Conservation (phyloP, 1,284 basidiomycete genomes). For the Sporisorium iseilematis-ciliati region DNA sequence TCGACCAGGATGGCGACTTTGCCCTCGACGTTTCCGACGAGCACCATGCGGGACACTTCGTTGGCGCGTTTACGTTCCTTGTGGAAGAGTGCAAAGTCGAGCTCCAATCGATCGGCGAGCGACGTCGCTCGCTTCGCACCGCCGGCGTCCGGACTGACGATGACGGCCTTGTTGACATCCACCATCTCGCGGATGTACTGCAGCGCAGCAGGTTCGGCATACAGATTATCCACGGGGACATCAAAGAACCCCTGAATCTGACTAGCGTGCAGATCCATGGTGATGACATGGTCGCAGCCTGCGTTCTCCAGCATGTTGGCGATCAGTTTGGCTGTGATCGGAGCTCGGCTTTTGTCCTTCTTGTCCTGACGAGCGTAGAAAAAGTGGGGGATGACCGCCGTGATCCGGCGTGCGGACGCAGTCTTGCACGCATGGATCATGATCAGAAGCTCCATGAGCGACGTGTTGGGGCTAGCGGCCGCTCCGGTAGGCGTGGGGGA, state of each 20-base stretch:
- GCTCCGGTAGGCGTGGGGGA: slow-evolving; percentile 70
- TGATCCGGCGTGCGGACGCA: slow-evolving; percentile 89
- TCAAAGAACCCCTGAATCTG: slow-evolving; percentile 92
- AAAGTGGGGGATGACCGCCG: slow-evolving; percentile 78
- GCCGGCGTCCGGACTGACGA: slow-evolving; percentile 98
- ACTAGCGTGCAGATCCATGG: slow-evolving; percentile 69
- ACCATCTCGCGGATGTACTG: slow-evolving; percentile 94
- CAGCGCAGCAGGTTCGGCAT: slow-evolving; percentile 96
- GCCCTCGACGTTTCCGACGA: slow-evolving; percentile 92
- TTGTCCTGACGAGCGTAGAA: slow-evolving; percentile 80
- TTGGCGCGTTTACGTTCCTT: slow-evolving; percentile 99
- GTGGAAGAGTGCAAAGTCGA: slow-evolving; percentile 99
- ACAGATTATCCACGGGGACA: slow-evolving; percentile 99
- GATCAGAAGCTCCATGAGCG: slow-evolving; percentile 96
- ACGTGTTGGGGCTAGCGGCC: slow-evolving; percentile 72
- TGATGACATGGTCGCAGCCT: slow-evolving; percentile 94
- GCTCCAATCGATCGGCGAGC: slow-evolving; percentile 93
- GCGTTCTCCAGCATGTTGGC: slow-evolving; percentile 99
- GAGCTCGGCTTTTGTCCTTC: slow-evolving; percentile 98
- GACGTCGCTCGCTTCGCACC: slow-evolving; percentile 98
- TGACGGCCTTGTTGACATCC: slow-evolving; percentile 87
- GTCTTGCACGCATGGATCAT: slow-evolving; percentile 99
- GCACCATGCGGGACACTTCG: slow-evolving; percentile 97
- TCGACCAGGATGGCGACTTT: slow-evolving; percentile 98
- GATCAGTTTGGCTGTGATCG: slow-evolving; percentile 97